Evolutionary conservation across 306 rosid genomes (phyloP), one percentile per base, ranked within the genome.

Genomic region (Cicer cuneatum): DNA sequence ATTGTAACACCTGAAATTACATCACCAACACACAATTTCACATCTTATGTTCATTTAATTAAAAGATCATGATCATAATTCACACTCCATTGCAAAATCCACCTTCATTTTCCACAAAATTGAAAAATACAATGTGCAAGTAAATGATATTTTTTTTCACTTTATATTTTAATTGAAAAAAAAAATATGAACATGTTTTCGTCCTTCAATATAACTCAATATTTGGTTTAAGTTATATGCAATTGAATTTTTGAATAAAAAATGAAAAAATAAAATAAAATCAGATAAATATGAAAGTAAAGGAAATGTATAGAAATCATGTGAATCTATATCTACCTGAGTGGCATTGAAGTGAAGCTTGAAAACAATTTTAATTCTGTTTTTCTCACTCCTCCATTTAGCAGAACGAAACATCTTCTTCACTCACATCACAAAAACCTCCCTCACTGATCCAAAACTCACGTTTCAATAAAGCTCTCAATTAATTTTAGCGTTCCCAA

Each of bases 321-420:
- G 2, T 13, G 47, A 71, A 73, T 33, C 24, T 15, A 93, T 98
- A 73, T 33, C 24, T 15, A 93, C 99, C 97, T 89, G 88, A 64
- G 99, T 89, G 68, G 75, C 91, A 84, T 85, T 85, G 73, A 95
- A 92, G 52, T 90, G 90, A 76, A 95, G 87, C 71, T 87, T 92
- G 86, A 90, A 95, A 75, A 85, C 87, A 60, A 82, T 85, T 58
- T 89, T 92, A 86, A 92, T 53, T 80, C 84, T 90, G 77, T 83
- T 90, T 90, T 89, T 94, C 62, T 94, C 98, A 81, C 85, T 85
- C 79, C 90, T 90, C 99, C 99, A 90, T 86, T 90, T 87, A 61
- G 92, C 82, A 71, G 97, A 75, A 86, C 87, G 95, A 82, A 94
- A 92, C 99, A 94, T 94, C 13, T 66, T 58, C 9, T 51, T 72